Evolutionary conservation across 202 grass and related monocot genomes (phyloP).

Genomic region (Bolboschoenoplectus hybrid): DNA sequence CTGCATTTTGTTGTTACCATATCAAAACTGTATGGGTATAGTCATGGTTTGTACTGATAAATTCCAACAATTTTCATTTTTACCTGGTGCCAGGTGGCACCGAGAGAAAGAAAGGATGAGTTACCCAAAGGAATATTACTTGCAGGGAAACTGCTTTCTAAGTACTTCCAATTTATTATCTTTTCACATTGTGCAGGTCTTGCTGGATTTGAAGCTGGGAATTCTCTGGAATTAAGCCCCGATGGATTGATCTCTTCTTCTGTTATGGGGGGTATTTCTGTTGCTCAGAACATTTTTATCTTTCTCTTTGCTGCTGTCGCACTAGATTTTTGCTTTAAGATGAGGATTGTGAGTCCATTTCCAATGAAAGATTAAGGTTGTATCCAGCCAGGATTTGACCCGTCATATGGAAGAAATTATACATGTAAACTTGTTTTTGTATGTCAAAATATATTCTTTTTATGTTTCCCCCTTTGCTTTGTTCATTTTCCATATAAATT

Average conservation of each 20-base stretch:
- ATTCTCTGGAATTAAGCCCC: slow-evolving; percentile 52
- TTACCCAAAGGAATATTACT: not conserved
- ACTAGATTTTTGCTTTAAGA: slow-evolving; percentile 92
- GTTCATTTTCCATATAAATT: not conserved
- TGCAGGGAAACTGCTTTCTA: slow-evolving; percentile 31
- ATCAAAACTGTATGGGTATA: not conserved
- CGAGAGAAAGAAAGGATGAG: not conserved
- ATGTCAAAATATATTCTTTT: not conserved
- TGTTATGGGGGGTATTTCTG: slow-evolving; percentile 57
- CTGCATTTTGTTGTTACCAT: not conserved
- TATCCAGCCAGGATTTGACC: not conserved
- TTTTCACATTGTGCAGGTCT: slow-evolving; percentile 62
- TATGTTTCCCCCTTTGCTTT: not conserved
- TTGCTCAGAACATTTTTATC: slow-evolving; percentile 74
- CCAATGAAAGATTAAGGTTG: slow-evolving; percentile 49
- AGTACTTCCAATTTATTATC: slow-evolving; percentile 27
- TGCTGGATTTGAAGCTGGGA: slow-evolving; percentile 58
- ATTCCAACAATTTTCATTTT: not conserved
- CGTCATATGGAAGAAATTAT: slow-evolving; percentile 25
- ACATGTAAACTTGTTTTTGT: not conserved
- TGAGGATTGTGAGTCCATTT: slow-evolving; percentile 76
- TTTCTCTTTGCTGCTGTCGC: slow-evolving; percentile 83
- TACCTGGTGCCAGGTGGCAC: not conserved
- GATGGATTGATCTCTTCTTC: slow-evolving; percentile 56
- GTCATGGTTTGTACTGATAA: not conserved